phyloP scores from a whole-genome alignment of 345 rosid species.

The Eucalyptus marginata region DNA sequence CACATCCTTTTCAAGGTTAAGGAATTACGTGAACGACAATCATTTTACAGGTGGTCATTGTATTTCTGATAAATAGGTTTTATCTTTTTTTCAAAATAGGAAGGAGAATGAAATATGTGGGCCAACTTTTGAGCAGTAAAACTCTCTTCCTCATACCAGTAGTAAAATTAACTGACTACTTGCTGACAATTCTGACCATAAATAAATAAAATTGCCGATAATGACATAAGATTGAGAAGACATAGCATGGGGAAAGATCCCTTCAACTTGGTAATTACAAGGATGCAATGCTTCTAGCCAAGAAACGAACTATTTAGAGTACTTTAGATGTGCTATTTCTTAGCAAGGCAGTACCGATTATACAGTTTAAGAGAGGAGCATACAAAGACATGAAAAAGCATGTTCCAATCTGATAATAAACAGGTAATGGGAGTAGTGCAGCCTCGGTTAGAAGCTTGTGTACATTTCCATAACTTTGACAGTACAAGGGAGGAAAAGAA shows the following conservation, averaged over 20 bases:
- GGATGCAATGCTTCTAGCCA: neutral
- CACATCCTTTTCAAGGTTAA: neutral
- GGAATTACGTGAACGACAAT: neutral
- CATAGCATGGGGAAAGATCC: neutral
- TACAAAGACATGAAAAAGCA: neutral
- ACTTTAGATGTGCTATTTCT: neutral
- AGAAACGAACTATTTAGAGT: neutral
- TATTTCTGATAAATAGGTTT: neutral
- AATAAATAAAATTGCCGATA: neutral
- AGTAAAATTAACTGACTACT: neutral
- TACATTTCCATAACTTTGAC: neutral
- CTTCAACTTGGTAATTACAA: neutral
- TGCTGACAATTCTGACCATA: neutral
- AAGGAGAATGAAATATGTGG: neutral
- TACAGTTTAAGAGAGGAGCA: neutral
- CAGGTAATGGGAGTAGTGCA: neutral
- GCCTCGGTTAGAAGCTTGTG: neutral
- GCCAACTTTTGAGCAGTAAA: neutral
- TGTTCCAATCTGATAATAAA: neutral
- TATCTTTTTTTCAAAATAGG: neutral
- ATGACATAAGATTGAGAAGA: neutral
- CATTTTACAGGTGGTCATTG: neutral
- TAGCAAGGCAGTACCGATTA: neutral
- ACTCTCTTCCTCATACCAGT: neutral
- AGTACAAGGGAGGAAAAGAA: neutral